Base-by-base conservation (phyloP, 805 yeast genomes). In the Nakazawaea wyomingensis region DNA sequence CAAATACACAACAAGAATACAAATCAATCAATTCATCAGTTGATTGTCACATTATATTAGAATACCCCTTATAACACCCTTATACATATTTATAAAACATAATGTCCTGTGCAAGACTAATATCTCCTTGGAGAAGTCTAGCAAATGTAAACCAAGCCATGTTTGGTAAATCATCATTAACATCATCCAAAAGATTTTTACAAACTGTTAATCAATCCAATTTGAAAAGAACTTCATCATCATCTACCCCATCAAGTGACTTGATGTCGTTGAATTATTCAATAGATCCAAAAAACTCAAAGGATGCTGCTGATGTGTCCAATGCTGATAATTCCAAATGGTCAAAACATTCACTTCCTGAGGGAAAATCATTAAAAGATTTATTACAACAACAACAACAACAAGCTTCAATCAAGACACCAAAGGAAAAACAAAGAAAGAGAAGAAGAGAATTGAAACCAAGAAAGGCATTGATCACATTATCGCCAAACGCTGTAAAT, bases 381-480 rank as follows among this genome's bases (percentile, higher is more conserved):
- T 34, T 39, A 34, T 43, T 43, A 22, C 37, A 34, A 4, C 18
- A 28, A 24, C 21, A 16, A 7, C 35, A 21, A 20, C 17, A 17
- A 16, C 24, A 35, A 6, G 4, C 5, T 19, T 5, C 19, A 14
- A 11, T 24, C 11, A 22, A 18, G 24, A 24, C 36, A 13, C 27
- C 10, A 20, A 28, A 16, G 18, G 39, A 37, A 34, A 38, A 20
- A 34, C 46, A 39, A 43, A 49, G 42, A 41, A 56, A 60, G 42
- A 62, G 55, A 49, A 57, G 90, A 64, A 78, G 93, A 67, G 73
- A 77, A 19, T 68, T 93, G 46, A 78, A 80, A 56, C 96, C 98
- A 4, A 74, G 95, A 50, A 93, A 87, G 65, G 96, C 97, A 1
- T 82, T 91, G 39, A 87, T 93, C 37, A 76, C 95, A 4, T 69